Evolutionary conservation across 345 rosid species (phyloP), one percentile per base, ranked within the genome.

Genomic region (Heritiera fomes): DNA sequence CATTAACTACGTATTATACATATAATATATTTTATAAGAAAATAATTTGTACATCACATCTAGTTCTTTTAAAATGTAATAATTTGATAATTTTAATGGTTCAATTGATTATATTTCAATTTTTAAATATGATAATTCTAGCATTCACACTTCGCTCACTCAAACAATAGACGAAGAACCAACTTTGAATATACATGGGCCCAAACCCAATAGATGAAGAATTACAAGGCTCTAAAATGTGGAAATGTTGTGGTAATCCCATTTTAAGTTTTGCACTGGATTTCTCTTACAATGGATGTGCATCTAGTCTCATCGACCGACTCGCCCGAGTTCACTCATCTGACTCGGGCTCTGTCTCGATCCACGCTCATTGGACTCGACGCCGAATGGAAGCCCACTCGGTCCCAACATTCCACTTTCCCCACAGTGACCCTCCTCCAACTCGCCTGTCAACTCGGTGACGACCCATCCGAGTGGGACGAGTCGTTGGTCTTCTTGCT

Each of bases 301-400:
- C 83, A 87, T 80, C 79, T 90, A 0, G 92, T 95, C 81, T 59
- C 88, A 0, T 80, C 90, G 63, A 79, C 87, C 70, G 91, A 91
- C 79, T 91, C 95, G 60, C 53, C 89, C 86, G 98, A 92, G 94
- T 93, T 93, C 88, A 75, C 86, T 77, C 91, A 67, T 75, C 78
- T 93, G 18, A 85, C 88, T 70, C 82, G 81, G 79, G 45, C 87
- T 62, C 79, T 93, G 73, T 76, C 89, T 87, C 89, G 85, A 68
- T 89, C 92, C 58, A 84, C 93, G 7, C 17, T 92, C 87, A 80
- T 95, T 71, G 97, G 84, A 0, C 90, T 93, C 77, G 98, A 95
- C 78, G 98, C 96, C 18, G 98, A 94, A 63, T 95, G 98, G 98
- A 93, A 90, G 78, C 98, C 97, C 23, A 67, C 72, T 5, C 86